Percentiles rank a stretch among this genome's conserved stretches.
Conservation (phyloP, 352 stramenopile species). For the Phytopythium ostracodes region DNA sequence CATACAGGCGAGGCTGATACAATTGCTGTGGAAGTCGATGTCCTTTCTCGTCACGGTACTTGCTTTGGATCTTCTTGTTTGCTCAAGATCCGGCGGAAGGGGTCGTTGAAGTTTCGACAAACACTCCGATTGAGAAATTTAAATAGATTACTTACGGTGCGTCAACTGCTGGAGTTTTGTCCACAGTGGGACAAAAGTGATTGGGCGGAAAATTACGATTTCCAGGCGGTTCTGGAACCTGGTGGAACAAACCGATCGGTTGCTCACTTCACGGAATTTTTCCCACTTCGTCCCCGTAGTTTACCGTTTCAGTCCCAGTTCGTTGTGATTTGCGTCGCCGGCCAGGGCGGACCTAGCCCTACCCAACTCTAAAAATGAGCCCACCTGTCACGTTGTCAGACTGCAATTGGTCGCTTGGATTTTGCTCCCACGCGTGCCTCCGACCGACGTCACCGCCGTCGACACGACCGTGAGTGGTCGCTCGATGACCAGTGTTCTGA, state of each 20-base stretch:
- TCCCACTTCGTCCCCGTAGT: not conserved
- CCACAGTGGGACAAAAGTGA: no score
- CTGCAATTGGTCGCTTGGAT: not conserved
- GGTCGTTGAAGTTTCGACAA: no score
- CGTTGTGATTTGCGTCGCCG: not conserved
- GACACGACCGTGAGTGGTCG: not conserved
- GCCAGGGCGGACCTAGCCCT: not conserved
- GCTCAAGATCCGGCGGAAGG: no score
- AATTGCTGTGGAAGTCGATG: no score
- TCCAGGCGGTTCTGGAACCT: not conserved
- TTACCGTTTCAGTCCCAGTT: not conserved
- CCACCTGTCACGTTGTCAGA: conserved; percentile 5
- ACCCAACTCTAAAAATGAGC: not conserved
- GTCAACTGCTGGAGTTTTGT: no score
- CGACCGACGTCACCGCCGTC: not conserved
- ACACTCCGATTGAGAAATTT: no score
- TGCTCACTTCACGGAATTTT: not conserved
- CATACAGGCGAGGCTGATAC: no score
- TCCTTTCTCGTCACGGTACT: no score
- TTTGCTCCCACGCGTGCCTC: not conserved
- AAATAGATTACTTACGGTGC: no score
- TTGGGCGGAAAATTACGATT: not conserved
- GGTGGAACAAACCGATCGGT: not conserved
- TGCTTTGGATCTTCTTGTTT: not conserved
- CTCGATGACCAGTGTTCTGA: not conserved